phyloP scores from a whole-genome alignment of 2,329 filamentous ascomycete genomes.

The Hawksworthiomyces lignivorus region DNA sequence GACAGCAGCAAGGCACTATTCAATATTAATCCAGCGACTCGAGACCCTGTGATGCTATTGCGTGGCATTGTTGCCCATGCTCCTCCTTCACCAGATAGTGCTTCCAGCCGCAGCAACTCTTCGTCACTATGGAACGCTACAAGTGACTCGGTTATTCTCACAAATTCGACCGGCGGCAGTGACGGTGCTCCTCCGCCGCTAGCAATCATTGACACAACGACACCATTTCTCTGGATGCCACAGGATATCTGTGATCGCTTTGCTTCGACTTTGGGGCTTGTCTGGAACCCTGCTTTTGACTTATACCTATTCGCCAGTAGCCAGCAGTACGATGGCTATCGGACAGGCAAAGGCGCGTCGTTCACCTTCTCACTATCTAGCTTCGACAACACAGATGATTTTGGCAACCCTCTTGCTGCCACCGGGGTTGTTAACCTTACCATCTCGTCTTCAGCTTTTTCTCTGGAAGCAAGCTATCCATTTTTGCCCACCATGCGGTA shows the following conservation, averaged over 20 bases:
- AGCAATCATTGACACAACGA: conserved; percentile 55
- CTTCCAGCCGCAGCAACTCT: not conserved
- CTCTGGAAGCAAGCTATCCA: conserved; percentile 41
- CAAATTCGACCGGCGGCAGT: too few relatives aligned
- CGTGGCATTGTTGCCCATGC: conserved; percentile 45
- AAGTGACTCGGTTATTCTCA: too few relatives aligned
- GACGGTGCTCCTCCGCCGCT: conserved; percentile 25
- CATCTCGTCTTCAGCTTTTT: conserved; percentile 42
- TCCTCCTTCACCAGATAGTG: too few relatives aligned
- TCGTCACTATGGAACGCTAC: too few relatives aligned
- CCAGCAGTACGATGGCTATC: conserved; percentile 42
- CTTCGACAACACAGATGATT: conserved; percentile 44
- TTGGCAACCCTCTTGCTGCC: conserved; percentile 40
- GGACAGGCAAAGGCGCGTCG: conserved; percentile 34
- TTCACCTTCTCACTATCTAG: conserved; percentile 53
- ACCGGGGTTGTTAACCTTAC: conserved; percentile 51
- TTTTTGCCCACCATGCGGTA: conserved; percentile 38
- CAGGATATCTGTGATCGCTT: conserved; percentile 54
- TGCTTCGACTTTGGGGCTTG: conserved; percentile 54
- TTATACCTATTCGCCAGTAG: conserved; percentile 57
- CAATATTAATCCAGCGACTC: conserved; percentile 43
- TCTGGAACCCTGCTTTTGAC: conserved; percentile 54
- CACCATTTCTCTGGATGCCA: conserved; percentile 58
- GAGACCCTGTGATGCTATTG: conserved; percentile 52
- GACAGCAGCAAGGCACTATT: conserved; percentile 38